Percentiles rank a stretch among this genome's conserved stretches.
Conservation (phyloP, 106 monocot species). For the Vanilla planifolia region DNA sequence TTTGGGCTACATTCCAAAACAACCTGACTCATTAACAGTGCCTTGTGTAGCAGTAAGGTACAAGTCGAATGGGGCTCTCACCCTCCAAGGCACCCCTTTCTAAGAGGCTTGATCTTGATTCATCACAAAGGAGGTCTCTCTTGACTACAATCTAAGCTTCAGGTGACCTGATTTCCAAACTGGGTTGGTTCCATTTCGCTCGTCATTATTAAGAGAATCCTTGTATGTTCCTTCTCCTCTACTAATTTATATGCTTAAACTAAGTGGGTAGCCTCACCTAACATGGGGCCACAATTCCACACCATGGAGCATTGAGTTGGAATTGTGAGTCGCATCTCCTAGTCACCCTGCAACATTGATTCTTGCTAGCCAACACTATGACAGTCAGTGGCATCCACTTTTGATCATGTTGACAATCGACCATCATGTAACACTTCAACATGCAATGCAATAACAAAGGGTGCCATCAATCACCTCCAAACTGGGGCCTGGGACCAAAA, state of each 20-base stretch:
- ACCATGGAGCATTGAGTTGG: background rate
- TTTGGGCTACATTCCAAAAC: conserved; percentile 29
- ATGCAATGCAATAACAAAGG: background rate
- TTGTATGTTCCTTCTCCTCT: conserved; percentile 21
- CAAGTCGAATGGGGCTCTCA: background rate
- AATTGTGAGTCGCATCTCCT: background rate
- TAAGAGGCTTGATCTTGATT: conserved; percentile 16
- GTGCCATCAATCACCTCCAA: too few relatives aligned
- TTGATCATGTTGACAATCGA: background rate
- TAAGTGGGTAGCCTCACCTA: conserved; percentile 15
- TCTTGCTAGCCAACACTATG: too few relatives aligned
- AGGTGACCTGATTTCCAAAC: conserved; percentile 12
- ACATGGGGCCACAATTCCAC: background rate
- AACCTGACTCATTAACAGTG: background rate
- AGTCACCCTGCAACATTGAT: background rate
- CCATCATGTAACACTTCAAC: background rate
- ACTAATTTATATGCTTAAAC: conserved; percentile 31
- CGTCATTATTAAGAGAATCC: conserved; percentile 6
- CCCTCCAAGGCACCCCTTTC: too few relatives aligned
- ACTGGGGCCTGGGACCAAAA: too few relatives aligned
- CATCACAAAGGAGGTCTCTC: conserved; percentile 12
- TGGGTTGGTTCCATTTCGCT: conserved; percentile 15
- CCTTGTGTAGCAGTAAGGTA: conserved; percentile 10
- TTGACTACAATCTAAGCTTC: background rate
- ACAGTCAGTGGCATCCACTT: background rate